These are phyloP conservation scores for Naganishia sp. DNA, from an alignment of 1,284 basidiomycete genomes.

Conservation along the genomic window DNA sequence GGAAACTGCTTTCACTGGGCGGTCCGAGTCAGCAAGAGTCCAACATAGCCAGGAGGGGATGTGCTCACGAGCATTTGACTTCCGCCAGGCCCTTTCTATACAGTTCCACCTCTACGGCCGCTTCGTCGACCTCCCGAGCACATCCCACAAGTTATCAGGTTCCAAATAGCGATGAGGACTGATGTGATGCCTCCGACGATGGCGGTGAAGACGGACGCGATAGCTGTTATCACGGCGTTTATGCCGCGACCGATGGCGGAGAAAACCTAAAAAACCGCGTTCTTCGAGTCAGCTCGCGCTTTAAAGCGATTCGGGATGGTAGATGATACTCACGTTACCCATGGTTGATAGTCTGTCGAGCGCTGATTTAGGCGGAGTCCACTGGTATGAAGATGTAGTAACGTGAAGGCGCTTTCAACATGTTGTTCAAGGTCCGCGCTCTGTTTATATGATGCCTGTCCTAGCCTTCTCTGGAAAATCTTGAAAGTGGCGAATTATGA, in stretches of 20 bases:
- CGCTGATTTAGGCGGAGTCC: no score
- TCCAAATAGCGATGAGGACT: constrained; percentile 44
- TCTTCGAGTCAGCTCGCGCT: neutral
- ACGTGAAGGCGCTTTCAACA: no score
- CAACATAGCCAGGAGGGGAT: neutral
- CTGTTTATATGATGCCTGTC: neutral
- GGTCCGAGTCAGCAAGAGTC: neutral
- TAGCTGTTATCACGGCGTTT: constrained; percentile 34
- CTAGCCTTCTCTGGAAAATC: neutral
- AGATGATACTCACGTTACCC: constrained; percentile 22
- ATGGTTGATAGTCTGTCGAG: constrained; percentile 4
- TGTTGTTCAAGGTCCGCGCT: no score
- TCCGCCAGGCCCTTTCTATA: constrained; percentile 24
- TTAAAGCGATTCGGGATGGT: neutral
- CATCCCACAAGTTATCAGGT: constrained; percentile 40
- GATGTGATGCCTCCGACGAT: constrained; percentile 39
- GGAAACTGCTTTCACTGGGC: constrained; percentile 12
- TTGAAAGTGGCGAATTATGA: constrained; percentile 3
- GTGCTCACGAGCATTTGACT: constrained; percentile 14
- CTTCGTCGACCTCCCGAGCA: constrained; percentile 42
- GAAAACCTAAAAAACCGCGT: constrained; percentile 34
- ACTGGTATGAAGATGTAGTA: no score
- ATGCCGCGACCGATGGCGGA: constrained; percentile 41
- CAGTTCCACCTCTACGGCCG: constrained; percentile 34
- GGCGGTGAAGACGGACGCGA: constrained; percentile 25